Conservation (phyloP, 176 grass and related monocot species). For the Olyra latifolia region DNA sequence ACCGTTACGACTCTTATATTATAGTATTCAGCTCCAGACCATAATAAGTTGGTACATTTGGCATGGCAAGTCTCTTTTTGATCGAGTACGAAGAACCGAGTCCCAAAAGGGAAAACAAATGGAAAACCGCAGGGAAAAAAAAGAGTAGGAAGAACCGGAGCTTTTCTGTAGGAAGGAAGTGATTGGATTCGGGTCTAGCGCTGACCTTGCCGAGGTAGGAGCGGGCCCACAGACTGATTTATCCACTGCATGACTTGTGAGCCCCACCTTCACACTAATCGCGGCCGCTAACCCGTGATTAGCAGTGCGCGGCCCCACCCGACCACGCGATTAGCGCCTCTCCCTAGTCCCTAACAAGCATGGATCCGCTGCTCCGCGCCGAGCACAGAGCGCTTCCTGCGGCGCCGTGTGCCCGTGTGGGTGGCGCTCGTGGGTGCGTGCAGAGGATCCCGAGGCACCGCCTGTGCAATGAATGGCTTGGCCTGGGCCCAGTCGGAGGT, state of each 20-base stretch:
- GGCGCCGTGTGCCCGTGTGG: too few species aligned
- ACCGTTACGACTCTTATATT: too few species aligned
- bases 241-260: not conserved
- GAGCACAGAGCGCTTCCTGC: not conserved
- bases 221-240: not conserved
- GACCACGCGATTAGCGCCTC: not conserved
- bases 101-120: too few species aligned
- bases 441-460: not conserved
- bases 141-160: too few species aligned
- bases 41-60: too few species aligned
- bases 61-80: too few species aligned
- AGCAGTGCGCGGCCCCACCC: not conserved
- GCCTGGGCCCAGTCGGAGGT: too few species aligned
- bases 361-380: not conserved
- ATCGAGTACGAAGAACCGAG: too few species aligned
- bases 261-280: not conserved
- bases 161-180: too few species aligned
- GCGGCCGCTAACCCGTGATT: not conserved
- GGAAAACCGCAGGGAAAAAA: not conserved
- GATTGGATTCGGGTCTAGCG: not conserved
- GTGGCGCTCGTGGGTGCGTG: not conserved
- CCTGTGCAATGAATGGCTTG: too few species aligned
- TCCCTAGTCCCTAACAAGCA: not conserved
- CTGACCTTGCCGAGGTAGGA: not conserved
- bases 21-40: too few species aligned